Base-by-base conservation (phyloP, 345 rosid genomes). In the Draba incana region DNA sequence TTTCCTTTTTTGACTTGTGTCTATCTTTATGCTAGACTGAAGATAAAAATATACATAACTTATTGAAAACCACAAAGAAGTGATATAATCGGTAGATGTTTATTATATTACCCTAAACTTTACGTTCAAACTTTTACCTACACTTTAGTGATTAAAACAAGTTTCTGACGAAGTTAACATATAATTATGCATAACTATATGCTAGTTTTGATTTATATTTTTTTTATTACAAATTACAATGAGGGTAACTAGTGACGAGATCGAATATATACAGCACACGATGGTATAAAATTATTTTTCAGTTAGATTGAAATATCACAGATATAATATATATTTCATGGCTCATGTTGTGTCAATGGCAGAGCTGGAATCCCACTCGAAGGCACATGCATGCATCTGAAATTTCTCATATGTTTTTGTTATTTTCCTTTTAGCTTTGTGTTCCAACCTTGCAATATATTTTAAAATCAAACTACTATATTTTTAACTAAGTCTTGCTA, bases 291-390 rank as follows among this genome's bases (percentile, higher is more conserved):
- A 57, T 56, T 50, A 49, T 68, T 20, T 46, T 20, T 39, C 43
- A 76, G 45, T 23, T 66, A 11, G 25, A 46, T 44, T 33, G 50
- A 49, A 39, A 74, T 77, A 66, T 55, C 64, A 14, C 64, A 14
- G 62, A 66, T 76, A 69, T 69, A 66, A 75, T 72, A 72, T 71
- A 72, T 61, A 57, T 72, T 74, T 78, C 81, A 72, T 81, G 83
- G 84, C 83, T 84, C 80, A 48, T 81, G 80, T 50, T 82, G 64
- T 80, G 76, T 60, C 75, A 72, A 63, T 79, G 78, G 69, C 84
- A 82, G 80, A 81, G 89, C 85, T 84, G 90, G 83, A 88, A 81
- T 80, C 76, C 85, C 83, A 82, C 90, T 69, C 76, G 71, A 79
- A 57, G 45, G 84, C 95, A 84, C 88, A 84, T 88, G 89, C 75